Evolutionary conservation across 1,139 yeast species (phyloP), one percentile per base, ranked within the genome.

Genomic region (Geotrichum citri-aurantii): DNA sequence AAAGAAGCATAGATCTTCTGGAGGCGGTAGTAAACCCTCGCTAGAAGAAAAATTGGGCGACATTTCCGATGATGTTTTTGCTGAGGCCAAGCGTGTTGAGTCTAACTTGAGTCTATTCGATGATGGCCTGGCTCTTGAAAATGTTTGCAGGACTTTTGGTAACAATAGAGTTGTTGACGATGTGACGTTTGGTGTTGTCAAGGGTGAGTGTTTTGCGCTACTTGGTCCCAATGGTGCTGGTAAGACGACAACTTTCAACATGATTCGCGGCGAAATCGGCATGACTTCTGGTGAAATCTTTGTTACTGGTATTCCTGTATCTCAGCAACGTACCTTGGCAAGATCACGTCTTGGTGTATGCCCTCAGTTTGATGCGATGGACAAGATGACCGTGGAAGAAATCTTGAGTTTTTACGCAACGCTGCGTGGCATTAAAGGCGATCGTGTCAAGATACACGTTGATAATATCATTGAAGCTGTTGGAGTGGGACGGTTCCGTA

Each of bases 201-300:
- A 67, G 11, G 69, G 69, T 29, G 76, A 73, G 50, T 68, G 72
- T 47, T 73, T 73, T 65, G 76, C 74, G 1, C 63, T 73, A 12
- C 65, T 89, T 85, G 97, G 97, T 79, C 97, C 97, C 71, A 91
- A 91, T 78, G 97, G 97, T 83, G 96, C 97, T 69, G 97, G 97
- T 81, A 91, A 91, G 79, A 90, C 97, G 67, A 91, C 97, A 0
- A 73, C 88, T 12, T 75, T 89, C 64, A 87, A 87, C 66, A 75
- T 83, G 65, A 77, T 89, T 40, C 82, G 95, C 17, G 86, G 90
- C 12, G 80, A 73, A 53, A 62, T 66, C 3, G 49, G 56, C 12
- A 69, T 75, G 1, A 63, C 68, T 10, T 57, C 58, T 3, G 76
- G 76, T 5, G 70, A 65, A 10, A 66, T 72, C 11, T 65, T 56